phyloP scores from a whole-genome alignment of 106 monocot species.

The Ottelia alismoides region DNA sequence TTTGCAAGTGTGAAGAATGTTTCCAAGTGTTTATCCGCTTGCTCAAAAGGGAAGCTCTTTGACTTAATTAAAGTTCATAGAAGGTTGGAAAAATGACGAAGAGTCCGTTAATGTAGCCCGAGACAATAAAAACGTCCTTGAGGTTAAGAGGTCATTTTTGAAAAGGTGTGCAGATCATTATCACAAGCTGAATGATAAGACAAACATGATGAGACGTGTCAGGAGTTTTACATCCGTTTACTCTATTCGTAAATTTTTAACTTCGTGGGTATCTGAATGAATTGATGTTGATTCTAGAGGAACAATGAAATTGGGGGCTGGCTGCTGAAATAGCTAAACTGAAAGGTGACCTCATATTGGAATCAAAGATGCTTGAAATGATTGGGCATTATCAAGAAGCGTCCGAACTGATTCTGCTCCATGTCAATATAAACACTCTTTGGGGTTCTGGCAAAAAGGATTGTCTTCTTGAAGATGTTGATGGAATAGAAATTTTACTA shows the following conservation, averaged over 20 bases:
- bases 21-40: constrained; percentile 33
- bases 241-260: constrained; percentile 21
- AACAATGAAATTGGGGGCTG: constrained; percentile 26
- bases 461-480: constrained; percentile 34
- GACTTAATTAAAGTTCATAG: constrained; percentile 12
- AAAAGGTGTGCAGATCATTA: constrained; percentile 22
- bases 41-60: constrained; percentile 30
- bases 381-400: constrained; percentile 23
- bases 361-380: constrained; percentile 34
- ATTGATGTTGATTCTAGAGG: constrained; percentile 24
- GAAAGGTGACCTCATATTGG: constrained; percentile 31
- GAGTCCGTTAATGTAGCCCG: neutral
- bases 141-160: constrained; percentile 17
- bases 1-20: constrained; percentile 30
- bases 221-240: constrained; percentile 32
- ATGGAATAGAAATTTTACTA: constrained; percentile 17
- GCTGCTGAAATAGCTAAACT: constrained; percentile 25
- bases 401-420: constrained; percentile 14
- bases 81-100: constrained; percentile 9
- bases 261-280: constrained; percentile 26
- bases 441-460: constrained; percentile 35
- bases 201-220: constrained; percentile 27
- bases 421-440: constrained; percentile 27
- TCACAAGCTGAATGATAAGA: constrained; percentile 9
- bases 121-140: neutral